A percentile compares a stretch with the other conserved stretches of the same genome.
phyloP scores from a whole-genome alignment of 2,329 filamentous ascomycete genomes.

The Aspergillus tamarii region DNA sequence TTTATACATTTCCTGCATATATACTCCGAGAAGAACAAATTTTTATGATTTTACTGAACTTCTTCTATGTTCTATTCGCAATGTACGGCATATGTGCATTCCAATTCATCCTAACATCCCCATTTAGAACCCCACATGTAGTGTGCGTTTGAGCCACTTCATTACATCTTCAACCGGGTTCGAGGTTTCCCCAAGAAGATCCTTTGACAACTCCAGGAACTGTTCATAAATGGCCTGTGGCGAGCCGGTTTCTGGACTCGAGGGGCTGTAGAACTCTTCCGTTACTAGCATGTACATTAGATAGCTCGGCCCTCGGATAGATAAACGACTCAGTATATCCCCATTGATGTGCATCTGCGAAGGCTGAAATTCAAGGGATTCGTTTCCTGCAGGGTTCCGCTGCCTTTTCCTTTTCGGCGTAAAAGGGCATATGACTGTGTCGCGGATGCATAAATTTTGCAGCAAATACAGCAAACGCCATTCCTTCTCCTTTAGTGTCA shows the following conservation, averaged over 20 bases:
- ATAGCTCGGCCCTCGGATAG: conserved; percentile 46
- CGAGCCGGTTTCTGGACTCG: conserved; percentile 14
- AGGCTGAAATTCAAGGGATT: conserved; percentile 48
- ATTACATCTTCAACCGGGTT: conserved; percentile 34
- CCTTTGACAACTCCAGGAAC: conserved; percentile 55
- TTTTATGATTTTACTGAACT: background rate
- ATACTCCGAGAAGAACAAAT: background rate
- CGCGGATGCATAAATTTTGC: conserved; percentile 66
- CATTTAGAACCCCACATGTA: conserved; percentile 32
- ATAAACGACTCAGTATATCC: conserved; percentile 62
- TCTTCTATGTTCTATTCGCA: background rate
- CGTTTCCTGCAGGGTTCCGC: conserved; percentile 33
- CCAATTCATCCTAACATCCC: background rate
- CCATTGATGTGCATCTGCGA: conserved; percentile 68
- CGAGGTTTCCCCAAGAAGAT: conserved; percentile 46
- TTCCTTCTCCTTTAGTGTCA: conserved; percentile 62
- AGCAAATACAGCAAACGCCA: conserved; percentile 74
- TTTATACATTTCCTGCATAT: background rate
- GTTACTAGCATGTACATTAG: conserved; percentile 36
- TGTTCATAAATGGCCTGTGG: conserved; percentile 34
- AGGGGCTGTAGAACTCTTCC: conserved; percentile 20
- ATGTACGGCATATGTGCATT: background rate
- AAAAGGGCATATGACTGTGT: conserved; percentile 55
- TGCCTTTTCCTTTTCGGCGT: conserved; percentile 36
- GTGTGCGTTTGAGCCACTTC: conserved; percentile 38